Evolutionary conservation across 2,329 filamentous ascomycete species (phyloP).

Genomic region (Talaromyces rugulosus): DNA sequence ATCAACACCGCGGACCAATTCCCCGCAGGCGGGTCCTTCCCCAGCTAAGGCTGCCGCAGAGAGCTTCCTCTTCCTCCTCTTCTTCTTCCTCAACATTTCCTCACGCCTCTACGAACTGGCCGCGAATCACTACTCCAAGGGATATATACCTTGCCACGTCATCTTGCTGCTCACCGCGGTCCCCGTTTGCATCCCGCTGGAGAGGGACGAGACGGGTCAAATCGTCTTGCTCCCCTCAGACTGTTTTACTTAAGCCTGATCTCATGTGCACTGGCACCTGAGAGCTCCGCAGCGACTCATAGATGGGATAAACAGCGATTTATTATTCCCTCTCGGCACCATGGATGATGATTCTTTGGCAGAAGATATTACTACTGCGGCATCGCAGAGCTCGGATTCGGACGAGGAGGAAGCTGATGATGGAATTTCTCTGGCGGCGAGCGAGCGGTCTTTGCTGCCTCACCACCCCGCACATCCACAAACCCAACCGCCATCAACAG

Average conservation of each 20-base stretch:
- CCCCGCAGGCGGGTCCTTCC: background rate
- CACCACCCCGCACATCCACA: background rate
- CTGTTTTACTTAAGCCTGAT: background rate
- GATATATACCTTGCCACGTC: background rate
- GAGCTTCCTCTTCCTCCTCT: background rate
- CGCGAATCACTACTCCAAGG: background rate
- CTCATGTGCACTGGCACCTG: background rate
- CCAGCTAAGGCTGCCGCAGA: background rate
- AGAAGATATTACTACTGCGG: background rate
- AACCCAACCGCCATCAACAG: background rate
- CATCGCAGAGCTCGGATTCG: background rate
- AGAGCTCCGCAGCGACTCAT: background rate
- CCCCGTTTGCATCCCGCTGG: background rate
- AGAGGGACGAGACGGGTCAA: background rate
- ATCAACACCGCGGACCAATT: background rate
- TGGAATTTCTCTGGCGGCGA: background rate
- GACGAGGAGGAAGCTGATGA: constrained; percentile 1
- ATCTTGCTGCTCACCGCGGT: no score
- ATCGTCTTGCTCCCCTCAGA: background rate
- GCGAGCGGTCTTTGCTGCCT: background rate
- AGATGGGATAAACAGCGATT: background rate
- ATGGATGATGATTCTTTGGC: constrained; percentile 5
- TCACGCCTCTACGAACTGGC: background rate
- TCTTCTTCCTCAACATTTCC: background rate
- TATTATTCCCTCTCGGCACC: background rate